Base-by-base conservation (phyloP, 208 protist species). In the Wallacemonas sp. region DNA sequence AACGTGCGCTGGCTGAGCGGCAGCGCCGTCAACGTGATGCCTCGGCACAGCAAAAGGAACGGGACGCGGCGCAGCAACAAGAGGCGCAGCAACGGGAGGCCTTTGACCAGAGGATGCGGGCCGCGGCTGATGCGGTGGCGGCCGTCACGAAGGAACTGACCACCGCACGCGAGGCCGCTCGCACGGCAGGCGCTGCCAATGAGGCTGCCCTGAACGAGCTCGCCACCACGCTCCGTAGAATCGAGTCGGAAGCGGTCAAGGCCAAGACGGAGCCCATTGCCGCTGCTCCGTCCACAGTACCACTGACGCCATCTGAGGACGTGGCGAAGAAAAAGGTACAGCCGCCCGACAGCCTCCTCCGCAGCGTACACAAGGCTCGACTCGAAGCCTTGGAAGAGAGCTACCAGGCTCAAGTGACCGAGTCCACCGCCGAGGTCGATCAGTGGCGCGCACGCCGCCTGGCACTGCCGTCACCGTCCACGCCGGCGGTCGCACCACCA, bases 371-470 rank as follows among this genome's bases (percentile, higher is more conserved):
- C 66, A 59, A 66, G 52, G 68, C 68, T 0, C 58, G 69, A 12
- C 61, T 80, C 54, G 61, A 30, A 30, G 69, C 69, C 21, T 21
- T 83, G 6, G 76, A 83, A 48, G 68, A 80, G 19, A 42, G 55
- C 42, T 83, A 71, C 66, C 59, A 64, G 26, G 59, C 64, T 1
- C 76, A 83, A 15, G n/a, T 21, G 4, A 1, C 8, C 48, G 67
- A 83, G 39, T 32, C 55, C 9, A 66, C 66, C 2, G 54, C 78
- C 13, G 65, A 71, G 34, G 44, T 24, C 21, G 76, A 83, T 44
- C 48, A 73, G 38, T 48, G 41, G 59, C 50, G 50, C 6, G 50
- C 29, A 24, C 59, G 59, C 27, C 38, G 39, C 3, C 32, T 44
- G 15, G 60, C 44, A 6, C 13, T 45, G 44, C 42, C 30, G 4